These are phyloP conservation scores for Trifolium fragiferum DNA, from an alignment of 306 rosid species.

Conservation along the genomic window DNA sequence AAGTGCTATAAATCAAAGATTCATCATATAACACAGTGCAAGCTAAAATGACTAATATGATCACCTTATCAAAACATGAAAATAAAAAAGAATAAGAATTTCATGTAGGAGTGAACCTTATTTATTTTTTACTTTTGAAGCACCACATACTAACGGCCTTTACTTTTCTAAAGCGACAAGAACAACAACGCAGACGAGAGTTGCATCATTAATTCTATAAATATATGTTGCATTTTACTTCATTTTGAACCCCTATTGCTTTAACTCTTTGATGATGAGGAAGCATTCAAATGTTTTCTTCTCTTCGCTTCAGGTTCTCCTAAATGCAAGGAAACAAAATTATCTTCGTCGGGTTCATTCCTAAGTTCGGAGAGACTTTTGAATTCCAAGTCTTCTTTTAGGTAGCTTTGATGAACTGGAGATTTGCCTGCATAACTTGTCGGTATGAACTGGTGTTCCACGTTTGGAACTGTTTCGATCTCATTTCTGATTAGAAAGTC, in stretches of 20 bases:
- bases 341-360: slow-evolving; percentile 70
- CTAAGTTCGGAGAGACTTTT: slow-evolving; percentile 60
- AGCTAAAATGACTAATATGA: slow-evolving; percentile 55
- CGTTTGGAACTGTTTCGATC: slow-evolving; percentile 54
- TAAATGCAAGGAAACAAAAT: slow-evolving; percentile 70
- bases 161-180: slow-evolving; percentile 37
- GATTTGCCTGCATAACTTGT: slow-evolving; percentile 53
- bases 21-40: slow-evolving; percentile 42
- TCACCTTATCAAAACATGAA: slow-evolving; percentile 48
- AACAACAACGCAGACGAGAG: slow-evolving; percentile 39
- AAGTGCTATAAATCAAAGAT: slow-evolving; percentile 47
- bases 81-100: slow-evolving; percentile 53
- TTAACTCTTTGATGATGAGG: slow-evolving; percentile 51
- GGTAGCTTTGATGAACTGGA: slow-evolving; percentile 55
- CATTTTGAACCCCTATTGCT: slow-evolving; percentile 44
- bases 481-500: slow-evolving; percentile 62
- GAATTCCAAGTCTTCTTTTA: slow-evolving; percentile 48
- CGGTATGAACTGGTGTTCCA: slow-evolving; percentile 82
- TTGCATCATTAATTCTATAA: slow-evolving; percentile 41
- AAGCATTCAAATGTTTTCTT: slow-evolving; percentile 60
- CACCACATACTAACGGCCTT: slow-evolving; percentile 37
- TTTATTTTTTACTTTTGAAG: slow-evolving; percentile 40
- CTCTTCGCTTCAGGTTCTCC: slow-evolving; percentile 85
- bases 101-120: slow-evolving; percentile 47
- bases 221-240: slow-evolving; percentile 49